phyloP scores from a whole-genome alignment of 305 asterid genomes.

The Fraxinus baroniana region DNA sequence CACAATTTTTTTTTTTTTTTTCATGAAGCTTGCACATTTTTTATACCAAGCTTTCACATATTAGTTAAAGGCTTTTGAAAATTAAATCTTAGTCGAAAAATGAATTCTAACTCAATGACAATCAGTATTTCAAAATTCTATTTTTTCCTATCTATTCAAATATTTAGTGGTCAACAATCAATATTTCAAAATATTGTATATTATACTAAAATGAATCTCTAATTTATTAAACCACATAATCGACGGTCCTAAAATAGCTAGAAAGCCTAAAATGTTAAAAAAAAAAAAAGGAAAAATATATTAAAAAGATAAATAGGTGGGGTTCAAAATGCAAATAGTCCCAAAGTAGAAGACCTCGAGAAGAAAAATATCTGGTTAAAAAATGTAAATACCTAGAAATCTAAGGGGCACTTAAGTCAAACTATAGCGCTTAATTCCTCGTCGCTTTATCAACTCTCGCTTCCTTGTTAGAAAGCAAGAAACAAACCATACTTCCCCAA shows the following conservation, averaged over 20 bases:
- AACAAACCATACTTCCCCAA: slow-evolving; percentile 1
- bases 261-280: background rate
- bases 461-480: slow-evolving; percentile 36
- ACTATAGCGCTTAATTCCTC: background rate
- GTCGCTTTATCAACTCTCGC: slow-evolving; percentile 18
- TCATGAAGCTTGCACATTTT: background rate
- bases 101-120: background rate
- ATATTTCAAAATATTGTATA: background rate
- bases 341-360: background rate
- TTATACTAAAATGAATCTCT: background rate
- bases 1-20: background rate
- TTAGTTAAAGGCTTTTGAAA: background rate
- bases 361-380: background rate
- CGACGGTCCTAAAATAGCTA: background rate
- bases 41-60: background rate
- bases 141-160: background rate
- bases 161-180: background rate
- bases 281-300: too few relatives aligned
- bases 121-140: background rate
- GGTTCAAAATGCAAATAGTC: background rate
- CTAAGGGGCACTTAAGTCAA: background rate
- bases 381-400: background rate
- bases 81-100: background rate
- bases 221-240: background rate
- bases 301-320: background rate